Conservation (phyloP, 2,329 filamentous ascomycete species). For the Pseudogymnoascus sp. region DNA sequence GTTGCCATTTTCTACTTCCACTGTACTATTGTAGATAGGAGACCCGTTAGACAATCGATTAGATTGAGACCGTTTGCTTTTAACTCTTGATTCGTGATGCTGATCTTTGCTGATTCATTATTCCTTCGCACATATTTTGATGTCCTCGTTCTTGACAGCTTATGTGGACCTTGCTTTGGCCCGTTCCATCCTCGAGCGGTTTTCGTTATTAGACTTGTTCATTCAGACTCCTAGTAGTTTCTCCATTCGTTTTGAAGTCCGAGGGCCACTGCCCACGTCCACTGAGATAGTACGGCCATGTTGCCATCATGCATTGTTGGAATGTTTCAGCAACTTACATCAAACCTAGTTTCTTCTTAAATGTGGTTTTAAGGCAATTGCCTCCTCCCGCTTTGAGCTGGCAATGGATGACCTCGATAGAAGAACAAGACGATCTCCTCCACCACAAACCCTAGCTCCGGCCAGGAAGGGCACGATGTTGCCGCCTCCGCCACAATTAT, state of each 20-base stretch:
- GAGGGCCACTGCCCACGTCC: neutral
- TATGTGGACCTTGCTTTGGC: neutral
- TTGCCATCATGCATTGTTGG: neutral
- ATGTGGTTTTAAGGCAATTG: neutral
- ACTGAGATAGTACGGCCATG: neutral
- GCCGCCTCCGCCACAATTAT: neutral
- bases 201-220: neutral
- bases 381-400: neutral
- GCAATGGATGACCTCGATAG: neutral
- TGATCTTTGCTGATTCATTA: neutral
- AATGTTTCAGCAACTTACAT: neutral
- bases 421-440: neutral
- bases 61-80: constrained; percentile 1
- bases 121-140: neutral
- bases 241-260: neutral
- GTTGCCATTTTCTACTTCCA: constrained; percentile 37
- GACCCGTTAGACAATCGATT: constrained; percentile 24
- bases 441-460: neutral
- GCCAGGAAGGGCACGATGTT: neutral
- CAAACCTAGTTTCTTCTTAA: neutral
- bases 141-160: neutral
- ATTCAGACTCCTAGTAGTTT: neutral
- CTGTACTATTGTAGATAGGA: constrained; percentile 65
- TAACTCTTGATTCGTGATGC: neutral
- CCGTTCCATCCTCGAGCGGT: neutral